Conservation (phyloP, 176 grass and related monocot species). For the Triticum turgidum region DNA sequence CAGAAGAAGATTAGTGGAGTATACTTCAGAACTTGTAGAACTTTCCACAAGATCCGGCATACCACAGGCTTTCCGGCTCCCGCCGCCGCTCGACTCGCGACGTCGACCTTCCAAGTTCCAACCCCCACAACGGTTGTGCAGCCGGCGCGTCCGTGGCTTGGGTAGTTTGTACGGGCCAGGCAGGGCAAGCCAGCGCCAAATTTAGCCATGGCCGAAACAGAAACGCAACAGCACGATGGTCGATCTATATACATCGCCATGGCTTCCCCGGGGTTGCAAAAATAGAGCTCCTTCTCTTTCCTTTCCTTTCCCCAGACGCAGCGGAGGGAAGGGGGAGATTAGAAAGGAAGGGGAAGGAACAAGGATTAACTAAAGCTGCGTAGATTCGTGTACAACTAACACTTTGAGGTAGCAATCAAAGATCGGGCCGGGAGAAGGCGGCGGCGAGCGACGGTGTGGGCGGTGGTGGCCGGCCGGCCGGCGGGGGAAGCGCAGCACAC, state of each 20-base stretch:
- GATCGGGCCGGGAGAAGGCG: not conserved
- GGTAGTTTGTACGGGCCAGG: not conserved
- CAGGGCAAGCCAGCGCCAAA: not conserved
- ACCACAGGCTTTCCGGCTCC: not conserved
- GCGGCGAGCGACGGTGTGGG: conserved; percentile 13
- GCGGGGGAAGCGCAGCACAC: conserved; percentile 5
- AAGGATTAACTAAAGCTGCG: not conserved
- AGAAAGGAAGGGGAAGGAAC: conserved; percentile 34
- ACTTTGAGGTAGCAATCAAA: conserved; percentile 4
- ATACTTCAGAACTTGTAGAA: not conserved
- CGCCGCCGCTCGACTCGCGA: not conserved
- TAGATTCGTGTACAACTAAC: conserved; percentile 1
- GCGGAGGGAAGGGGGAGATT: conserved; percentile 38
- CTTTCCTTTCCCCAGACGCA: conserved; percentile 47
- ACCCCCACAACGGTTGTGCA: not conserved
- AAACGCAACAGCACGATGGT: conserved; percentile 14
- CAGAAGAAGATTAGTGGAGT: not conserved
- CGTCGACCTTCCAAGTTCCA: not conserved
- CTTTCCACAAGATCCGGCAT: not conserved
- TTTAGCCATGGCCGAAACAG: conserved; percentile 9
- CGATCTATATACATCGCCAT: conserved; percentile 31
- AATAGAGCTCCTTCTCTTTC: conserved; percentile 57
- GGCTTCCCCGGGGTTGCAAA: conserved; percentile 16
- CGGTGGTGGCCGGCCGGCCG: conserved; percentile 4
- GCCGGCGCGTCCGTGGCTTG: not conserved